Base-by-base conservation (phyloP, 2,329 filamentous ascomycete species). In the Aspergillus fijiensis region DNA sequence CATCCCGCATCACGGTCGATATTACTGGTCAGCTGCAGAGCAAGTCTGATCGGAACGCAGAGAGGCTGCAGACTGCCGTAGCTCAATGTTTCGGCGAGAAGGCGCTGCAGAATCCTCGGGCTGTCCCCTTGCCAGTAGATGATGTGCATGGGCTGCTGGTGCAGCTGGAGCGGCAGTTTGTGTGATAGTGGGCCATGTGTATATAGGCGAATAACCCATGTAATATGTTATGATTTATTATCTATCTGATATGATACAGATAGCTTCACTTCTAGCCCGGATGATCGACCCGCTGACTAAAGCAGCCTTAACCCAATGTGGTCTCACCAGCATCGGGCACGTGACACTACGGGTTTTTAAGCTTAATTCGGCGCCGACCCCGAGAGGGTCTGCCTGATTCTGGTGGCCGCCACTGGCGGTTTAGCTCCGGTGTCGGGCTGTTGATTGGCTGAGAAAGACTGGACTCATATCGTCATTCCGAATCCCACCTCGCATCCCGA, bases 1-100 rank as follows among this genome's bases (percentile, higher is more conserved):
- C 79, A 14, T 80, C 81, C 45, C 83, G 80, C n/a, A 79, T 92
- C 33, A 75, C 74, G 27, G 60, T 79, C 21, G 76, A 80, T 60
- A 60, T 80, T 19, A 74, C 72, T 5, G 76, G 74, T 1, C 78
- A 79, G 63, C 66, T 78, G 51, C 74, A 79, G 60, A 77, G 79
- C 65, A 78, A 77, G 57, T 70, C 72, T 7, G 72, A 74, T 53
- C 65, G 64, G 4, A 66, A 63, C 42, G 66, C 66, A 2, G 60
- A 69, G 57, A 68, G 64, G 53, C 60, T 77, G 49, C 68, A 70
- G 50, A 57, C 64, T 5, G 54, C 75, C 51, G 56, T 77, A 53
- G 63, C 63, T 33, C 55, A 60, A 19, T 63, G 62, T 16, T 25
- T 76, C 4, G 70, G 73, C 0, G 67, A 65, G 16, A 56, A 68